Evolutionary conservation across 2,329 filamentous ascomycete genomes (phyloP), one percentile per base, ranked within the genome.

Genomic region (Magnaporthiopsis rhizophila): DNA sequence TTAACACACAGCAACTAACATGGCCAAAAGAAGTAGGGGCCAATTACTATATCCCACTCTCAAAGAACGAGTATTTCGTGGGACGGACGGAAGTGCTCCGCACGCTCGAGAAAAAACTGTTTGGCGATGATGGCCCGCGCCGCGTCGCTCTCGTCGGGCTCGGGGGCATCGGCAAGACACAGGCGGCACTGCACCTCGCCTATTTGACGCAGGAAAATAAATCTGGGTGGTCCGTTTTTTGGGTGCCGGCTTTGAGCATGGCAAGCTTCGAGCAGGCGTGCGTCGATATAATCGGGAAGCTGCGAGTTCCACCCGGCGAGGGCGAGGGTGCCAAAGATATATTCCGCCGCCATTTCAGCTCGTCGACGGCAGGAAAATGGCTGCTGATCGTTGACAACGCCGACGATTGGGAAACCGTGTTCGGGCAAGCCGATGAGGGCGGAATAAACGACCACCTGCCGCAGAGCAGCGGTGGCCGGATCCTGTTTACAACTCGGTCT

Each of bases 181-280:
- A 75, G 50, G 62, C 78, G 12, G 74, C 69, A 7, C 68, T 80
- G 6, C 72, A 78, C 63, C 65, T 78, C 45, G 76, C 74, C 2
- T 73, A 78, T 67, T 73, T 71, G 67, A 72, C 70, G 9, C 74
- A 69, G 64, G 62, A 74, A 11, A 72, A 71, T 18, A 59, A 71
- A 28, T 71, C 71, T 2, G 71, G 73, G 6, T 78, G 71, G 60
- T 77, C 74, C 0, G 68, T 81, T 56, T 74, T 81, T 66, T 81
- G 77, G 78, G 70, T 81, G 13, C 72, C 75, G 12, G 76, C 74
- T 8, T 69, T 71, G 24, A 76, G 74, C 64, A 66, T 67, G 36
- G 73, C 72, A 26, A 74, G 69, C 62, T 73, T 80, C 64, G 70
- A 79, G 38, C 72, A 76, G 63, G 75, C 75, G n/a, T 79, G 75